Base-by-base conservation (phyloP, 306 rosid genomes). In the Cicer judaicum region DNA sequence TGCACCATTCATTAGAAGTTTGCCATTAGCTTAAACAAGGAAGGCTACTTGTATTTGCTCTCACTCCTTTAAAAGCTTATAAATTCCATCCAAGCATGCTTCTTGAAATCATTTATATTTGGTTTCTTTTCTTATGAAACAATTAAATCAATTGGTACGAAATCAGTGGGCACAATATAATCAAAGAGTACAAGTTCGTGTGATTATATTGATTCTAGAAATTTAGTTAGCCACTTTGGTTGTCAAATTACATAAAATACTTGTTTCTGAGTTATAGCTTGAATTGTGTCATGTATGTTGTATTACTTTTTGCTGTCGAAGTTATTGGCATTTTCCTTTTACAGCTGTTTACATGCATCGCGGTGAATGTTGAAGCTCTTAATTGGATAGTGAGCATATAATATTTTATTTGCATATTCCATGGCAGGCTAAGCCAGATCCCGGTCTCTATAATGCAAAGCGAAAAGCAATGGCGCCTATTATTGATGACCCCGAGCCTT, bases 361-460 rank as follows among this genome's bases (percentile, higher is more conserved):
- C 7, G n/a, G 55, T n/a, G 55, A 14, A n/a, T 57, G 41, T 66
- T 38, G 65, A 81, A 79, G 72, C 46, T 73, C 41, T 68, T 13
- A 65, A 50, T 69, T 70, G 73, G 19, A 47, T 70, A 10, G n/a
- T 47, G 43, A 74, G 40, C 46, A 10, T 55, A 34, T 78, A 1
- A 16, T 16, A 16, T 16, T 16, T 16, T 16, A 16, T 16, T 16
- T 79, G 64, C 70, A 73, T 74, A 34, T 75, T 75, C 13, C 65
- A 68, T 69, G 80, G 85, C 90, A 90, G 98, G 87, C 79, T 53
- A 88, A 87, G 79, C 92, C 94, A 44, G 64, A 74, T 38, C 81
- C 82, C 11, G 60, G 46, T 49, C n/a, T 40, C 12, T 67, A 50
- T 48, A 67, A 53, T 21, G 56, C 62, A 50, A 88, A 90, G 87